Evolutionary conservation across 768 basidiomycete genomes (phyloP), one percentile per base, ranked within the genome.

Genomic region (Roridomyces roridus): DNA sequence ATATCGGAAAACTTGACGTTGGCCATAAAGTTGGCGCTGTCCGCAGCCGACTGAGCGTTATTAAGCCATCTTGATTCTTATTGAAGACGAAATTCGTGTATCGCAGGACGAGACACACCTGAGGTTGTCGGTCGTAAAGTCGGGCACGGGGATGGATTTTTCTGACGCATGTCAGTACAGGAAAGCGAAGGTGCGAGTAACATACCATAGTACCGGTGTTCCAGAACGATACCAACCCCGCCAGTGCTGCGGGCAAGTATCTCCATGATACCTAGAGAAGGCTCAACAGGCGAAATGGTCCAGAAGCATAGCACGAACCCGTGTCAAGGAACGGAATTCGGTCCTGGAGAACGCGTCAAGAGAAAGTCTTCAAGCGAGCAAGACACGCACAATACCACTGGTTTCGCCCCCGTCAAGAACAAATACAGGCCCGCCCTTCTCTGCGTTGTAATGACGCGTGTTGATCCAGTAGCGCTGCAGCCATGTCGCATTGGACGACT

Each of bases 341-440:
- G 48, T 80, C 71, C 81, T 82, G n/a, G n/a, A 57, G 6, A 28
- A 39, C 12, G 15, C 18, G 18, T 21, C 56, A 44, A 62, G 43
- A 37, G 26, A 41, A 46, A 31, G 26, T 26, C 41, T 29, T 70
- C 71, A 70, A 65, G 76, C 73, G 60, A 79, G 65, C 67, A 78
- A 81, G 21, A 74, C 52, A 39, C 86, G 63, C 36, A 89, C 83
- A 71, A 85, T 86, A 18, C 94, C 96, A 59, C 84, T 89, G 4
- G 94, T 96, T 74, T 98, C 96, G 15, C 96, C 96, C 1, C 93
- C 94, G 70, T 98, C 96, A 20, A 98, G 74, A 2, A 98, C 85
- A 63, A 94, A 88, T 20, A 98, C 92, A 0, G 96, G 96, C 2
- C 87, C 91, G 40, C 87, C 85, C 2, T 80, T 72, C 6, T 86